Evolutionary conservation across 2,329 filamentous ascomycete species (phyloP).

Genomic region (Trichoderma semiorbis): DNA sequence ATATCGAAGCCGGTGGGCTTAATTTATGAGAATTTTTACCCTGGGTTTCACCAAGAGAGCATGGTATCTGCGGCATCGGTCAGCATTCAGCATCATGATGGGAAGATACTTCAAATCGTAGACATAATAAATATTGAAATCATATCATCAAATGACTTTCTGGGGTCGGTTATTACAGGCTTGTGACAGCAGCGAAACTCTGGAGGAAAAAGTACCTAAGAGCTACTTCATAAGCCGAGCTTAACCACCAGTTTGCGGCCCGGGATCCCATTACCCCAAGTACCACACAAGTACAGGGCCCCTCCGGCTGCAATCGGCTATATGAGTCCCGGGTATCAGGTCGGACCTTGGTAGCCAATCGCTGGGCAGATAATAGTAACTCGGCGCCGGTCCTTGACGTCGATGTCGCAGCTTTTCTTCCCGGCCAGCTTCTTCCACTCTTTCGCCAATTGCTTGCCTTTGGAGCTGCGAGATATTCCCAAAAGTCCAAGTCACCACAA

Average conservation of each 20-base stretch:
- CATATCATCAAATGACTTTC: background rate
- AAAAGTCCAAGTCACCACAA: constrained; percentile 24
- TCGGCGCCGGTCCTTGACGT: constrained; percentile 11
- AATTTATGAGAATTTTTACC: constrained; percentile 66
- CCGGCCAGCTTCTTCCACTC: background rate
- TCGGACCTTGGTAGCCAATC: constrained; percentile 22
- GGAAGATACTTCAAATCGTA: background rate
- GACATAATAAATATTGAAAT: background rate
- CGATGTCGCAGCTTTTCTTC: constrained; percentile 12
- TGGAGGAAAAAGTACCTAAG: background rate
- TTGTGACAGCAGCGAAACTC: background rate
- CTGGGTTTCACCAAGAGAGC: background rate
- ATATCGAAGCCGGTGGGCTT: constrained; percentile 78
- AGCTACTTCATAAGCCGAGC: constrained; percentile 18
- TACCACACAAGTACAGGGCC: background rate
- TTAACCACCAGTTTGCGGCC: background rate
- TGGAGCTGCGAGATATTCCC: background rate
- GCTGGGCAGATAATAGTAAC: constrained; percentile 20
- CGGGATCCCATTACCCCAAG: background rate
- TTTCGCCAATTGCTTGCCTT: constrained; percentile 6
- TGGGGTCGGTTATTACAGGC: constrained; percentile 9
- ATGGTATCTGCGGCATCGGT: background rate
- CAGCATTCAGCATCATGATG: background rate
- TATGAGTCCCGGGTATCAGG: background rate
- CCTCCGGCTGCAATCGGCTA: constrained; percentile 23